These are phyloP conservation scores for Rhododendron griersonianum DNA, from an alignment of 148 eudicot genomes.

Conservation along the genomic window DNA sequence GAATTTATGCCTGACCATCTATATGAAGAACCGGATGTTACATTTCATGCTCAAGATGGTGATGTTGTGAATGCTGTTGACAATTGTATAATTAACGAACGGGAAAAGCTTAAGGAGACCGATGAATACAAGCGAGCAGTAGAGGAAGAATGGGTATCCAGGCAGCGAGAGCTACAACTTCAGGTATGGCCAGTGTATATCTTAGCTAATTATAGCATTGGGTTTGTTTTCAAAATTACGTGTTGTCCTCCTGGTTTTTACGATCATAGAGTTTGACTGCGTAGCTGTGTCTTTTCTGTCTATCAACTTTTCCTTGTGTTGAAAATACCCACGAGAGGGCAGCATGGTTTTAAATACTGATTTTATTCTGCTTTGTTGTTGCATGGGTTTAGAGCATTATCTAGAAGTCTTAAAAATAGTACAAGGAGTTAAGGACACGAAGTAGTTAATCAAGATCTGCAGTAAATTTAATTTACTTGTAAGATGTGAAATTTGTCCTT, in stretches of 20 bases:
- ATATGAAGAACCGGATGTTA: slow-evolving; percentile 2
- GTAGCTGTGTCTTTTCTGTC: neutral
- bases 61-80: slow-evolving; percentile 11
- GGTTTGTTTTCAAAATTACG: neutral
- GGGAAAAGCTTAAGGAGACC: slow-evolving; percentile 88
- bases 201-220: neutral
- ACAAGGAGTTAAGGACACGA: neutral
- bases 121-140: slow-evolving; percentile 75
- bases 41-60: slow-evolving; percentile 9
- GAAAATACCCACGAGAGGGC: neutral
- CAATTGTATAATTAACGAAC: slow-evolving; percentile 37
- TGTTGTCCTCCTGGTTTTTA: neutral
- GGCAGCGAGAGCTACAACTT: slow-evolving; percentile 51
- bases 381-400: neutral
- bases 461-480: neutral
- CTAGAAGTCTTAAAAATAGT: neutral
- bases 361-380: neutral
- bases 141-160: slow-evolving; percentile 77
- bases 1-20: neutral
- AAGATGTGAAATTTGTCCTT: neutral
- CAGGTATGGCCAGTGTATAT: slow-evolving; percentile 40
- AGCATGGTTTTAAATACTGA: neutral
- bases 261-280: neutral
- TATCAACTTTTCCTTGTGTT: neutral
- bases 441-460: neutral